Base-by-base conservation (phyloP, 2,329 filamentous ascomycete genomes). In the Colletotrichum echinochloae region DNA sequence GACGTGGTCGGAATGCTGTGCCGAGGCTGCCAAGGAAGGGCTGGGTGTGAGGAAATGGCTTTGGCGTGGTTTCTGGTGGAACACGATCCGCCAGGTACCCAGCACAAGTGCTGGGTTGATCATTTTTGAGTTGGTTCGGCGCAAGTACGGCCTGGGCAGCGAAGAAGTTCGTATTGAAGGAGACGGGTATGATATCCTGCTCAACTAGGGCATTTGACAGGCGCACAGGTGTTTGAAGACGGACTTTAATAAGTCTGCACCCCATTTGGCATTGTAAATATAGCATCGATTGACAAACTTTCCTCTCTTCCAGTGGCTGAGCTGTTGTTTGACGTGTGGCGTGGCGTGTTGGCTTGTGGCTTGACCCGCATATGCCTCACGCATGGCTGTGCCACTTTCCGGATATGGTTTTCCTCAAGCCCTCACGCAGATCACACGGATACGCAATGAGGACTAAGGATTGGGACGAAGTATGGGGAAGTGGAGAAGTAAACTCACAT, bases 81-180 rank as follows among this genome's bases (percentile, higher is more conserved):
- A 87, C 64, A 92, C 92, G 0, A 86, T 94, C 62, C 84, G 91
- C 6, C 92, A 94, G 79, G 91, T 93, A 2, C 92, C 92, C 0
- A 93, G 91, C 77, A 94, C 92, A 2, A 92, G 90, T 70, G 92
- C 92, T 0, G 92, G 92, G 0, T 78, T 95, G 70, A 93, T 95
- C 74, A 92, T 94, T 26, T 95, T 95, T 77, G 92, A 95, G 80
- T 77, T 95, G 54, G 89, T 94, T 46, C 83, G 92, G 66, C 84
- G 92, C 44, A 93, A 93, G 80, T 94, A 94, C 74, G 90, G 90
- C 1, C 83, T 88, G 68, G 85, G 87, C 2, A 84, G 84, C 23
- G 90, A 91, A 60, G 86, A 87, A 75, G 89, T 90, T 72, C 85
- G 85, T 74, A 93, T 92, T 63, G 87, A 85, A 59, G 88, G 89